Evolutionary conservation across 2,329 filamentous ascomycete genomes (phyloP).

Genomic region (Colletotrichum eremochloae): DNA sequence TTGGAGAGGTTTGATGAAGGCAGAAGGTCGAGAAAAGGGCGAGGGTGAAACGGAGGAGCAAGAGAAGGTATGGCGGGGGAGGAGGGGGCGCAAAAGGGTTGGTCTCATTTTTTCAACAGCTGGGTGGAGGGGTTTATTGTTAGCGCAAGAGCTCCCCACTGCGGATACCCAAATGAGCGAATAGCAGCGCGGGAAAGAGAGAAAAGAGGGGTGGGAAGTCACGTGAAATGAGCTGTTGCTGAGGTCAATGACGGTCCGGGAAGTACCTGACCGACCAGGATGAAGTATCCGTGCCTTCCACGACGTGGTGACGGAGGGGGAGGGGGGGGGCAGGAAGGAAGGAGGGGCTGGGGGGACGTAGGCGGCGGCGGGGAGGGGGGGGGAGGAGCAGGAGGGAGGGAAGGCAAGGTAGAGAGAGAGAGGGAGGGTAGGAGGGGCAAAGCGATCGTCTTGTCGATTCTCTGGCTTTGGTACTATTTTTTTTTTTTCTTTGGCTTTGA

Average conservation of each 20-base stretch:
- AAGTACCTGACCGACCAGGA: conserved; percentile 26
- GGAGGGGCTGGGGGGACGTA: conserved; percentile 1
- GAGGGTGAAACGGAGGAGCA: conserved; percentile 45
- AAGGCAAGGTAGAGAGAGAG: conserved; percentile 48
- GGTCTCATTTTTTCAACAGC: conserved; percentile 46
- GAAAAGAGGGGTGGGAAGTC: conserved; percentile 29
- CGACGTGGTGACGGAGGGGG: conserved; percentile 2
- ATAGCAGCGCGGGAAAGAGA: neutral
- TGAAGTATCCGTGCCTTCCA: conserved; percentile 28
- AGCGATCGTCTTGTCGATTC: conserved; percentile 19
- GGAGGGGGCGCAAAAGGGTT: conserved; percentile 45
- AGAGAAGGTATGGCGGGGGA: conserved; percentile 45
- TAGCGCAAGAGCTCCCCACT: conserved; percentile 43
- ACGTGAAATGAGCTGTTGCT: conserved; percentile 41
- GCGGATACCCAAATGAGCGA: conserved; percentile 30
- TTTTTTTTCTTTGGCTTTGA: conserved; percentile 1
- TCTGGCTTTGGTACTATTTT: conserved; percentile 7
- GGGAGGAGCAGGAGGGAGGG: conserved; percentile 44
- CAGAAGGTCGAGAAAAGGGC: conserved; percentile 45
- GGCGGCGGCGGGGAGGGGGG: conserved; percentile 3
- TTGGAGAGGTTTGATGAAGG: conserved; percentile 43
- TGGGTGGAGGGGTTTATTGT: conserved; percentile 44
- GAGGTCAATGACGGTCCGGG: conserved; percentile 31
- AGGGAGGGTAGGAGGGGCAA: conserved; percentile 15
- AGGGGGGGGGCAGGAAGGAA: conserved; percentile 2